Evolutionary conservation across 2,329 filamentous ascomycete genomes (phyloP), one percentile per base, ranked within the genome.

Genomic region (Claviceps sp.): DNA sequence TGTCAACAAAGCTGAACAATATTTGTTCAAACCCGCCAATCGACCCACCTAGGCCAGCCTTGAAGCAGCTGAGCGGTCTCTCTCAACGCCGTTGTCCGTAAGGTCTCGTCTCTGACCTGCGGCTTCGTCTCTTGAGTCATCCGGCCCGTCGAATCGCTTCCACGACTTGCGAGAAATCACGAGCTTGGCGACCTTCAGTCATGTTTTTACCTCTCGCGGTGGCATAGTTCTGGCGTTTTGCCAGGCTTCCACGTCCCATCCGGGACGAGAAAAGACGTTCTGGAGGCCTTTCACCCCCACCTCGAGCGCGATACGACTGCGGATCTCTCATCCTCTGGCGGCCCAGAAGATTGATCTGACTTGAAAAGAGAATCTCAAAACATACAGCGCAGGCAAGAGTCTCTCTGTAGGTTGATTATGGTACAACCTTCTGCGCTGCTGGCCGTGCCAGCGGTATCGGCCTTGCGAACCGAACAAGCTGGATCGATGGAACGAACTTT

Each of bases 401-500:
- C 43, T 39, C 20, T 39, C 11, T 29, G 8, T 22, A 9, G 9
- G 43, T 16, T 17, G 43, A 29, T 38, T 62, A 77, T 79, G 75
- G 74, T 76, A 56, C 53, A 52, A 50, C 56, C 59, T 42, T 54
- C 58, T 47, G 65, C 57, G 51, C 57, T 60, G 55, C 67, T 79
- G 64, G 75, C 74, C 47, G 76, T 76, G 55, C 77, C 75, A 54
- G 74, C 71, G 55, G 71, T 80, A 57, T 66, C 71, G 59, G 72
- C 73, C 55, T 69, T 82, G 52, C 70, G 77, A 57, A 71, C 69
- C 49, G 70, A 74, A 58, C 69, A 71, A 55, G 68, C 70, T 50
- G 69, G 66, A 53, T 63, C 66, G 48, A 83, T 83, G 80, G 76
- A 80, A 64, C 71, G 81, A 53, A 77, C 88, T 13, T 72, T 93